Evolutionary conservation across 2,329 filamentous ascomycete species (phyloP), one percentile per base, ranked within the genome.

Genomic region (Fusarium irregulare): DNA sequence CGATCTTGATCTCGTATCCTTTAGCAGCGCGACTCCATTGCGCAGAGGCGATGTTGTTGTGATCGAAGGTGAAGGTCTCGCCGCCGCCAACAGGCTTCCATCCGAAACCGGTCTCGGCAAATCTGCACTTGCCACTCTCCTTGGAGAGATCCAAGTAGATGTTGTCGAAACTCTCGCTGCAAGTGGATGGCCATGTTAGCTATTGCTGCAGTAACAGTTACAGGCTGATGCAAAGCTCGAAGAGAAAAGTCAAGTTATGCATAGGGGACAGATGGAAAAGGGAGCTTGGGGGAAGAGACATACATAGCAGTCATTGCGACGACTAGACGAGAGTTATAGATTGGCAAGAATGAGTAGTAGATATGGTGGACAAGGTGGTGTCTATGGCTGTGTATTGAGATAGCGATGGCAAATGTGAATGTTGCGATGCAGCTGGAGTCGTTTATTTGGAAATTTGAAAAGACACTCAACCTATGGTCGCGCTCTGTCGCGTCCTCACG

Each of bases 91-190:
- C 88, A 28, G 95, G 93, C 82, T 97, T 97, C 97, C 97, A 99
- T 58, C 95, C 96, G 75, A 98, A 88, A 65, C 96, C 96, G 56
- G 90, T 94, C 80, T 98, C 95, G 69, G 95, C 94, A 77, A 99
- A 94, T 78, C 96, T 91, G 84, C 94, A 98, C 83, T 95, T 96
- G 73, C 96, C 96, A 63, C 90, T 88, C 81, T 96, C 92, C 81
- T 94, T 96, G 76, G 94, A 98, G 65, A 99, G 88, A 80, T 99
- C 95, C 76, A 99, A 89, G 82, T 96, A 94, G 83, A 98, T 97
- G 82, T 93, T 94, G 79, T 98, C 95, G 83, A 99, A 99, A 78
- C 92, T 96, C 89, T 99, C 96, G 74, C 88, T 91, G 64, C 12
- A 51, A 28, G 48, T 46, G 37, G 30, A 37, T 59, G 46, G 37